Percentiles rank a stretch among this genome's conserved stretches.
These are phyloP conservation scores for Rubia peregrina DNA, from an alignment of 305 asterid species.

Conservation along the genomic window DNA sequence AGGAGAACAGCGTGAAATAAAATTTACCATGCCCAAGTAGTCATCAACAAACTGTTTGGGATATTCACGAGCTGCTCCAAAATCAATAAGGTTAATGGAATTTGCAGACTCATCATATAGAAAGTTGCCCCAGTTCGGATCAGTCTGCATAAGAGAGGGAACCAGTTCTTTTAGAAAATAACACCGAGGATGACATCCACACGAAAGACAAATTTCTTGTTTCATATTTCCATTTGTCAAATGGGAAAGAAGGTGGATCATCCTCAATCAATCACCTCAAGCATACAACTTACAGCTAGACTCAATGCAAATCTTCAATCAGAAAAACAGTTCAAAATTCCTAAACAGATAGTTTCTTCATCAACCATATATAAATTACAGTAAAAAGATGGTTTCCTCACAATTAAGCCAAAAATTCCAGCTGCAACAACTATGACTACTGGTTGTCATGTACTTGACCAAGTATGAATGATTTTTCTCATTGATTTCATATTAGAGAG, in stretches of 20 bases:
- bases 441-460: background rate
- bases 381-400: background rate
- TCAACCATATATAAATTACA: background rate
- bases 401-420: background rate
- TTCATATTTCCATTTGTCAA: background rate
- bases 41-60: conserved; percentile 82
- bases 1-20: background rate
- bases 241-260: background rate
- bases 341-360: background rate
- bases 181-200: background rate
- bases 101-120: conserved; percentile 53
- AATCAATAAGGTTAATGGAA: conserved; percentile 81
- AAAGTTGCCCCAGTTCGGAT: conserved; percentile 97
- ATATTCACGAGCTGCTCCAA: conserved; percentile 89
- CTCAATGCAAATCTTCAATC: background rate
- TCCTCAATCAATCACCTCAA: background rate
- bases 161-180: conserved; percentile 13
- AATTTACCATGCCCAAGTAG: conserved; percentile 74
- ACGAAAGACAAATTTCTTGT: background rate
- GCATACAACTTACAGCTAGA: background rate
- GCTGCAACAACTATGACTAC: background rate
- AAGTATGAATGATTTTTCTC: background rate
- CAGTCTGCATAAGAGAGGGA: conserved; percentile 63
- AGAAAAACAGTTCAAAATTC: background rate
- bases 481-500: background rate